Base-by-base conservation (phyloP, 345 rosid genomes). In the Sonneratia alba region DNA sequence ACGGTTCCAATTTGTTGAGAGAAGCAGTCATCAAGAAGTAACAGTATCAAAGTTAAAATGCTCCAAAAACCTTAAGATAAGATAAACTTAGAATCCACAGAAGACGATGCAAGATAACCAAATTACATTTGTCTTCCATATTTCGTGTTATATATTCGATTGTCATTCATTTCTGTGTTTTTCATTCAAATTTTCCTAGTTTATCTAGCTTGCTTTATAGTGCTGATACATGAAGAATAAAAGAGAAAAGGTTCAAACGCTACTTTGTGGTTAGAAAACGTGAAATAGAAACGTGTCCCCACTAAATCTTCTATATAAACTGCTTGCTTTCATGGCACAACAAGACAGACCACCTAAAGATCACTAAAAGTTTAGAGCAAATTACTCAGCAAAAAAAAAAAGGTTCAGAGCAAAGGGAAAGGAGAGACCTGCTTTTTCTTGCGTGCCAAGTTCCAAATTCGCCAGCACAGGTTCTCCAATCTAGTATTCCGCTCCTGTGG, bases 371-470 rank as follows among this genome's bases (percentile, higher is more conserved):
- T 15, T 51, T n/a, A 15, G n/a, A 51, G 6, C 0, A 16, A 51
- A 27, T 27, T 27, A 27, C 32, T 27, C 32, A 27, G 32, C 32
- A 27, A 27, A 27, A 27, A 27, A 27, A 27, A 56, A 21, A 56
- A n/a, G 21, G 45, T 42, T 42, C 45, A 42, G 45, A 42, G 45
- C 45, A 42, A 42, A 42, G 32, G 32, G 59, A 16, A 56, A 3
- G 16, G 56, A 40, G 45, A 10, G 3, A 89, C 98, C 89, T 93
- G 90, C 72, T 90, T 93, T 85, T 85, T 91, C 73, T 81, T 87
- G 68, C 97, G 97, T 69, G 96, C 93, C 66, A 93, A 95, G 86
- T 93, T 95, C 97, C 98, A 93, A 77, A 93, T 91, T 9, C 97
- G 86, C 98, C 98, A 93, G 87, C 97, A 91, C 86, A 93, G 85